phyloP scores from a whole-genome alignment of 257 asterid species.

The Solanum sejunctum region DNA sequence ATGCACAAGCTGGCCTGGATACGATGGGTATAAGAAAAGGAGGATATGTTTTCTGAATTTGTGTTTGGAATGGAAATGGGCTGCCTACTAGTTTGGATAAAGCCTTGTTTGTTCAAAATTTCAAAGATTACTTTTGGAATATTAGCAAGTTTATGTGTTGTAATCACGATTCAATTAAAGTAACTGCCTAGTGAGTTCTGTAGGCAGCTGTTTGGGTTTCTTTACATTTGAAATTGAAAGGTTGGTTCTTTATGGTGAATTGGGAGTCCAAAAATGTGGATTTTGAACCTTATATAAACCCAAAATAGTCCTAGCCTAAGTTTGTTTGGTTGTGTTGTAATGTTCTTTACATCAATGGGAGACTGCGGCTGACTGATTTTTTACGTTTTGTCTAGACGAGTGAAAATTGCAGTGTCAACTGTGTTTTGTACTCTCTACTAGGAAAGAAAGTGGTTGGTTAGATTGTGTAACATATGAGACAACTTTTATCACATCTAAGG shows the following conservation, averaged over 20 bases:
- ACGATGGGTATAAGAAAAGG: not conserved
- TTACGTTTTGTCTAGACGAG: not conserved
- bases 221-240: not conserved
- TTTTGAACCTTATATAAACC: not conserved
- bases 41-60: not conserved
- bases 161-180: not conserved
- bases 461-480: not conserved
- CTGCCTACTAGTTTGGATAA: constrained; percentile 38
- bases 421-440: not conserved
- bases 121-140: not conserved
- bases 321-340: not conserved
- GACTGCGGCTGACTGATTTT: not conserved
- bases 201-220: not conserved
- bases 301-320: not conserved
- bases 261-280: not conserved
- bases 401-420: not conserved
- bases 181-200: not conserved
- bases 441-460: not conserved
- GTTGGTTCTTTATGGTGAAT: not conserved
- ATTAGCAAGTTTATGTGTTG: not conserved
- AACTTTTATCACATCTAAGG: not conserved
- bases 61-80: not conserved
- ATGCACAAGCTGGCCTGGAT: not conserved
- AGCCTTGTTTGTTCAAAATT: not conserved
- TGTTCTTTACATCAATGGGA: not conserved